Percentiles rank a stretch among this genome's conserved stretches.
These are phyloP conservation scores for Medicago truncatula DNA, from an alignment of 306 rosid genomes.

Conservation along the genomic window DNA sequence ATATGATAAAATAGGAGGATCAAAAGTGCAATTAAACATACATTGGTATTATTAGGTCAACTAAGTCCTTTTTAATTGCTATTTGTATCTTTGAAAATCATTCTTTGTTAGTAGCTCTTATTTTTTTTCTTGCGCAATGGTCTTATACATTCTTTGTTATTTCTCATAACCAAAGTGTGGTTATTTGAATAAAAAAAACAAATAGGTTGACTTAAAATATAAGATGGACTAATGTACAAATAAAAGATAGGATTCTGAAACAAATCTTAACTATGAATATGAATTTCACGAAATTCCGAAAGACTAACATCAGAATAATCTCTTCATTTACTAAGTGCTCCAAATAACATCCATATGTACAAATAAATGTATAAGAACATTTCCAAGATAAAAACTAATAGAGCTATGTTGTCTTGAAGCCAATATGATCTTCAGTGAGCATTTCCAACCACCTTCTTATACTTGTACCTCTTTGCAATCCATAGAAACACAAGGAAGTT, in stretches of 20 bases:
- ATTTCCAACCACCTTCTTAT: constrained; percentile 57
- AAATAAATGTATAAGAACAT: not conserved
- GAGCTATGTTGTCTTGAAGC: not conserved
- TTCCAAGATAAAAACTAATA: not conserved
- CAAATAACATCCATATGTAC: constrained; percentile 31
- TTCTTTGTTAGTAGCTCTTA: too few relatives aligned
- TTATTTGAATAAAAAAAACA: too few relatives aligned
- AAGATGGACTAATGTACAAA: too few relatives aligned
- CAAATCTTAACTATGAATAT: not conserved
- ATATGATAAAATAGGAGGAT: too few relatives aligned
- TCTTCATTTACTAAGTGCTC: not conserved
- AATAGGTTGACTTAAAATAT: too few relatives aligned
- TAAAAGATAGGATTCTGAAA: not conserved
- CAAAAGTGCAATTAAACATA: too few relatives aligned
- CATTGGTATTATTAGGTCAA: too few relatives aligned
- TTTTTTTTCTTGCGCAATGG: too few relatives aligned
- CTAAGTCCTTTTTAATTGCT: too few relatives aligned
- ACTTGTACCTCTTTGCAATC: constrained; percentile 66
- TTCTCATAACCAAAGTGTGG: too few relatives aligned
- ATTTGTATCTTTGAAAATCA: too few relatives aligned
- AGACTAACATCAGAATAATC: not conserved
- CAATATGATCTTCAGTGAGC: constrained; percentile 17
- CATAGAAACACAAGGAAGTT: constrained; percentile 66
- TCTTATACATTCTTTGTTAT: too few relatives aligned
- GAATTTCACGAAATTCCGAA: not conserved